Base-by-base conservation (phyloP, 2,329 filamentous ascomycete genomes). In the Stachybotrys chlorohalonatus region DNA sequence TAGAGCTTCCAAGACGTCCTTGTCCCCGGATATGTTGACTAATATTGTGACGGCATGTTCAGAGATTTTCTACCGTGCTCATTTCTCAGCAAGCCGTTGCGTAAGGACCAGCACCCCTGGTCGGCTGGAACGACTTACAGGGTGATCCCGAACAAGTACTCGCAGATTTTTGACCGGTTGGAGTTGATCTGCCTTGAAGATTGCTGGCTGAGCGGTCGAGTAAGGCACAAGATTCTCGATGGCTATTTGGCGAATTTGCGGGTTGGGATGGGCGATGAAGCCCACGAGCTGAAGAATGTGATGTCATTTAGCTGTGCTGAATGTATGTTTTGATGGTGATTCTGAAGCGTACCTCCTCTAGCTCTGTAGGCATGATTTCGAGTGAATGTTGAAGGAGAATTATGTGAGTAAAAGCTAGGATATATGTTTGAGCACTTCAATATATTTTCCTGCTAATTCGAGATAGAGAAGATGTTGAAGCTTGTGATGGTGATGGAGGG, bases 21-120 rank as follows among this genome's bases (percentile, higher is more conserved):
- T 74, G 63, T 97, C 92, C 15, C 83, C 83, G 1, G 89, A 87
- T 15, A 94, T 76, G 68, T 96, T 96, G 64, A 97, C 82, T 58
- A 99, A 85, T 62, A 96, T 93, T 13, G 85, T 95, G 61, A 96
- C 74, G 45, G 89, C 92, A 83, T 96, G 88, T 68, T 94, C 90
- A n/a, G 93, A 89, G 57, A 96, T 96, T 69, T 87, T 84, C 85
- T 95, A 51, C 6, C 31, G 7, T 32, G 48, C 11, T 13, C 16
- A n/a, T 50, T 11, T 24, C n/a, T 11, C 13, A 31, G 7, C 48
- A 24, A 15, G 47, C 6, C 13, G 17, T 24, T 24, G 24, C 24
- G 24, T 2, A 11, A 46, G 42, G 42, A 46, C 42, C 42, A n/a
- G n/a, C n/a, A 11, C 11, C 42, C 42, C n/a, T 46, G 24, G 24